Evolutionary conservation across 352 stramenopile species (phyloP), one percentile per base, ranked within the genome.

Genomic region (Phytophthora sp.): DNA sequence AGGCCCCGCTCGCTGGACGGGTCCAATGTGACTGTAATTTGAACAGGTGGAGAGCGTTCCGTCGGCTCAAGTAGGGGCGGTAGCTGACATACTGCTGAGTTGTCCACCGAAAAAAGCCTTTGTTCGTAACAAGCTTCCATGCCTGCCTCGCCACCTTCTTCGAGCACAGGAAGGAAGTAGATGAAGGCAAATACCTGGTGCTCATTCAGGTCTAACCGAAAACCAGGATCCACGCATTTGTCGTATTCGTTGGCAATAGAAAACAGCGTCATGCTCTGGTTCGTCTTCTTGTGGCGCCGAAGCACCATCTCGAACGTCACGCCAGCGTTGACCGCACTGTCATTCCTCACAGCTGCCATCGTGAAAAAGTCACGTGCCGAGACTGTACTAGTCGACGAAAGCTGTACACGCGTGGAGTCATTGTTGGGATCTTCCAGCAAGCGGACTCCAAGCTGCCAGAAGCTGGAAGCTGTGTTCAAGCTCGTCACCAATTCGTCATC

Each of bases 251-350:
- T 92, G 1, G 73, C 62, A 28, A 95, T 88, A 20, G 73, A 84
- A 45, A 95, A 89, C 11, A 95, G 50, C 24, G 84, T 90, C 79
- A 92, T 89, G 27, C 64, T 81, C 3, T 62, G 69, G 49, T 84
- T 88, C 1, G 23, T 43, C 15, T 56, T 17, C 1, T 56, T 28
- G 2, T 70, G 80, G 6, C 72, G 65, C 5, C 86, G 77, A 8
- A 91, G 59, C 4, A 82, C 74, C 53, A 92, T 73, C 49, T 95
- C 87, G 43, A 95, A 91, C 9, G 77, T 89, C 34, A 91, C 65
- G 4, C 87, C 81, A 18, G 50, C 38, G 4, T 8, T 30, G 17
- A 5, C 27, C 7, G 37, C n/a, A 1, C 35, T 59, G 11, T 50
- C 38, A 24, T 63, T 71, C 21, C 32, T 37, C 24, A 73, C 63